These are phyloP conservation scores for Tolypocladium album DNA, from an alignment of 2,329 filamentous ascomycete genomes.

Conservation along the genomic window DNA sequence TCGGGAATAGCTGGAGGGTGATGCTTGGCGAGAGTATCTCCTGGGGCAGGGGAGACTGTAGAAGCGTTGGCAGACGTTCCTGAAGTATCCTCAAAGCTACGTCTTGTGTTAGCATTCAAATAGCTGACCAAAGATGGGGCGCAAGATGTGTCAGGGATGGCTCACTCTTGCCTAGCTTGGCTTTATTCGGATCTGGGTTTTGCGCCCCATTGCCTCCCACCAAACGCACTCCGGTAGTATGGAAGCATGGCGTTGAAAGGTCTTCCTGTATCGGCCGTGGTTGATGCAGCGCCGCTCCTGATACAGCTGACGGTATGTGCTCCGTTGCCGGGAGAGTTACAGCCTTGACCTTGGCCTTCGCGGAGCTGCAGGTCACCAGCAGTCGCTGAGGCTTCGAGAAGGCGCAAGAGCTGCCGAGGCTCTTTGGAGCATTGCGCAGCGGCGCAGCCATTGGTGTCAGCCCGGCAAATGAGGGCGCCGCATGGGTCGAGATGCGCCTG, in stretches of 20 bases:
- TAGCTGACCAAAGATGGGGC: background rate
- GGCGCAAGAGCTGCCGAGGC: slow-evolving; percentile 13
- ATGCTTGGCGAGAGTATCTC: slow-evolving; percentile 69
- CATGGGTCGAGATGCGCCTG: slow-evolving; percentile 1
- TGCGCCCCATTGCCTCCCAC: slow-evolving; percentile 18
- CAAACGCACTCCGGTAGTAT: slow-evolving; percentile 18
- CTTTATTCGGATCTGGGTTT: slow-evolving; percentile 43
- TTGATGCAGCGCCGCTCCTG: background rate
- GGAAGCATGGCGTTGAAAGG: slow-evolving; percentile 16
- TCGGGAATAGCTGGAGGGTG: slow-evolving; percentile 58
- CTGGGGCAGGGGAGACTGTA: slow-evolving; percentile 57
- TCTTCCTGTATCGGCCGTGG: background rate
- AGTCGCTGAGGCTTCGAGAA: slow-evolving; percentile 8
- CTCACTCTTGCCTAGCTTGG: slow-evolving; percentile 54
- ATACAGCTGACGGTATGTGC: background rate
- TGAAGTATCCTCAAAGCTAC: slow-evolving; percentile 54
- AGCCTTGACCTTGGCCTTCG: slow-evolving; percentile 18
- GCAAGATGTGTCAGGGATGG: slow-evolving; percentile 1
- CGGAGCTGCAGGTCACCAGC: slow-evolving; percentile 13
- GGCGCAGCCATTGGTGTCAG: slow-evolving; percentile 22
- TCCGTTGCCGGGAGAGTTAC: slow-evolving; percentile 4
- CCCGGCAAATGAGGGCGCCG: slow-evolving; percentile 6
- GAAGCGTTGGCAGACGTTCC: slow-evolving; percentile 54
- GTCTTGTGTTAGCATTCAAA: background rate
- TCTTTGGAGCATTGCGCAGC: slow-evolving; percentile 16